phyloP scores from a whole-genome alignment of 345 rosid genomes.

The Ceriops tagal region DNA sequence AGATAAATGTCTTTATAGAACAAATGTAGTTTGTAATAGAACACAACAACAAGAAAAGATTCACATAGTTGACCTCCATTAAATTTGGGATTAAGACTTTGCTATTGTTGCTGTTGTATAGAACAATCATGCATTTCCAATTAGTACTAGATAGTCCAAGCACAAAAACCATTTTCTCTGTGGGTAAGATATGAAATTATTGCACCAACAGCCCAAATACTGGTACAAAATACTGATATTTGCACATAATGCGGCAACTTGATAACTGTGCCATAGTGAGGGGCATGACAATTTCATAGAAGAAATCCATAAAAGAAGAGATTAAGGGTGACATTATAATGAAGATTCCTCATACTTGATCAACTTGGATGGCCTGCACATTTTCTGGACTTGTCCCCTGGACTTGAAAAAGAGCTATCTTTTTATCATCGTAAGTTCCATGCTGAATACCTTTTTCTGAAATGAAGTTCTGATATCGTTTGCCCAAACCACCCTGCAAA shows the following conservation, averaged over 20 bases:
- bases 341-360: slow-evolving; percentile 41
- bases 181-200: no score
- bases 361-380: slow-evolving; percentile 88
- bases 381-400: slow-evolving; percentile 58
- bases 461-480: slow-evolving; percentile 44
- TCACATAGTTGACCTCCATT: no score
- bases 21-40: no score
- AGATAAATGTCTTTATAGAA: no score
- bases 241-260: not conserved
- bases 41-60: no score
- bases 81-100: no score
- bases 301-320: slow-evolving; percentile 1
- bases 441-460: slow-evolving; percentile 40
- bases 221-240: slow-evolving; percentile 4
- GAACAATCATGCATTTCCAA: no score
- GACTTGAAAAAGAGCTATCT: slow-evolving; percentile 61
- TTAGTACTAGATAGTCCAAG: no score
- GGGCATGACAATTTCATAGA: not conserved
- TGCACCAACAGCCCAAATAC: not conserved
- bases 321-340: not conserved
- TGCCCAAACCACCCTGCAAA: slow-evolving; percentile 65
- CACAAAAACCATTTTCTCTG: no score
- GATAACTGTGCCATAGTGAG: slow-evolving; percentile 1
- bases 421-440: slow-evolving; percentile 46
- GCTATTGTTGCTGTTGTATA: no score